phyloP scores from a whole-genome alignment of 352 stramenopile genomes.

The Phytopythium cucurbitacearum region DNA sequence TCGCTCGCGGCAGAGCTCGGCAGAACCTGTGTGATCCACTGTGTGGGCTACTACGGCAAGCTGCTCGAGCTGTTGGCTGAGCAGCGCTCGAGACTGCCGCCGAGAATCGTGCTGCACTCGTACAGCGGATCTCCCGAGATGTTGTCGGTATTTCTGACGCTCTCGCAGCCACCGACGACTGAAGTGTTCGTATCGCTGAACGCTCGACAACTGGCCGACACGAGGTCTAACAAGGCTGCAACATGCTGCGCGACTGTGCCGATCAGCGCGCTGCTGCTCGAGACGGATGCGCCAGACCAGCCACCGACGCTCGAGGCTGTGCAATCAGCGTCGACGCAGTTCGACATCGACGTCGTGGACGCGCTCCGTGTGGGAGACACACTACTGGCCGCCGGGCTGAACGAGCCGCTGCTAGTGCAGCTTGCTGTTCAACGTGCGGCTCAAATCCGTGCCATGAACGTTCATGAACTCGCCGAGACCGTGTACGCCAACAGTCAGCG shows the following conservation, averaged over 20 bases:
- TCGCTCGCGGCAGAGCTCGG: constrained; percentile 40
- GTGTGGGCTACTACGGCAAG: constrained; percentile 66
- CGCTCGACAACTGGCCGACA: constrained; percentile 51
- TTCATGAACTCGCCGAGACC: constrained; percentile 27
- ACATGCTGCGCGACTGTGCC: constrained; percentile 38
- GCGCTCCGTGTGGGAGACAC: background rate
- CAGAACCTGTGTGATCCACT: constrained; percentile 66
- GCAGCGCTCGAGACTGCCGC: constrained; percentile 23
- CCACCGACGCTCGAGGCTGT: constrained; percentile 17
- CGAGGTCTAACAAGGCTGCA: constrained; percentile 29
- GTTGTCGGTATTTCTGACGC: constrained; percentile 38
- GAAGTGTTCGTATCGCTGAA: constrained; percentile 77
- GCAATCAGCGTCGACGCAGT: background rate
- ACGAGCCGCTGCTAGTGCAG: constrained; percentile 51
- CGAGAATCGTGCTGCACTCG: constrained; percentile 61
- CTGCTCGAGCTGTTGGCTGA: constrained; percentile 49
- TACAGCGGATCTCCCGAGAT: constrained; percentile 58
- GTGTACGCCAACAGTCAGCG: constrained; percentile 32
- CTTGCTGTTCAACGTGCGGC: constrained; percentile 41
- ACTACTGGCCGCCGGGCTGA: constrained; percentile 18
- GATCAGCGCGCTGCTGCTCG: constrained; percentile 45
- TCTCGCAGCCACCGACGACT: constrained; percentile 20
- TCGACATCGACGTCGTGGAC: background rate
- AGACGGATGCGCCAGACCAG: constrained; percentile 78
- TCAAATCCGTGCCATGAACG: constrained; percentile 22